These are phyloP conservation scores for Lachancea cidri DNA, from an alignment of 805 yeast species.

Conservation along the genomic window DNA sequence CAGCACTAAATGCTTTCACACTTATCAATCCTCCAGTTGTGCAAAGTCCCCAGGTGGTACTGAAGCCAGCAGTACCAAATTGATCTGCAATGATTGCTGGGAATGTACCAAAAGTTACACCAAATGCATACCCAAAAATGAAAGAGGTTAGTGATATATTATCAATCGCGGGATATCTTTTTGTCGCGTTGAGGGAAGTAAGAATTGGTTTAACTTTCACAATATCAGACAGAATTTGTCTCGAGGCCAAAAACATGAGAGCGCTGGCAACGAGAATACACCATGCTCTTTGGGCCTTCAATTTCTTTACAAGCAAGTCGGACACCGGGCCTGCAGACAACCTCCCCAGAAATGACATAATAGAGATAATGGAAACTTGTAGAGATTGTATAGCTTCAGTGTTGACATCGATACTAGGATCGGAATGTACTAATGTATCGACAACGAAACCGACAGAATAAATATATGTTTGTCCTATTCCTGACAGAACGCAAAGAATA, in stretches of 20 bases:
- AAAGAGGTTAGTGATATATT: constrained; percentile 47
- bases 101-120: constrained; percentile 64
- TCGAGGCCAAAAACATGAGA: constrained; percentile 30
- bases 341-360: constrained; percentile 63
- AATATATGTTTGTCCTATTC: constrained; percentile 68
- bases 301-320: constrained; percentile 50
- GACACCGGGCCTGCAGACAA: constrained; percentile 60
- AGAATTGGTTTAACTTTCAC: constrained; percentile 25
- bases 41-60: constrained; percentile 71
- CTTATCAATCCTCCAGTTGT: constrained; percentile 65
- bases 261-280: constrained; percentile 43
- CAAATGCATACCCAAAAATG: constrained; percentile 61
- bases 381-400: constrained; percentile 55
- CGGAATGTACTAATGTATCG: constrained; percentile 38
- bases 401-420: constrained; percentile 18
- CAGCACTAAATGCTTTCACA: constrained; percentile 48
- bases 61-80: constrained; percentile 62
- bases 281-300: constrained; percentile 61
- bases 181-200: neutral
- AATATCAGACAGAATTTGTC: constrained; percentile 34
- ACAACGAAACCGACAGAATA: constrained; percentile 73
- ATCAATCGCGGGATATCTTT: constrained; percentile 29
- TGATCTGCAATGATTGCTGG: constrained; percentile 73
- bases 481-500: constrained; percentile 52
- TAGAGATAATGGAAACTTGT: constrained; percentile 63